These are phyloP conservation scores for Phytophthora constricta DNA, from an alignment of 352 stramenopile species.

Conservation along the genomic window DNA sequence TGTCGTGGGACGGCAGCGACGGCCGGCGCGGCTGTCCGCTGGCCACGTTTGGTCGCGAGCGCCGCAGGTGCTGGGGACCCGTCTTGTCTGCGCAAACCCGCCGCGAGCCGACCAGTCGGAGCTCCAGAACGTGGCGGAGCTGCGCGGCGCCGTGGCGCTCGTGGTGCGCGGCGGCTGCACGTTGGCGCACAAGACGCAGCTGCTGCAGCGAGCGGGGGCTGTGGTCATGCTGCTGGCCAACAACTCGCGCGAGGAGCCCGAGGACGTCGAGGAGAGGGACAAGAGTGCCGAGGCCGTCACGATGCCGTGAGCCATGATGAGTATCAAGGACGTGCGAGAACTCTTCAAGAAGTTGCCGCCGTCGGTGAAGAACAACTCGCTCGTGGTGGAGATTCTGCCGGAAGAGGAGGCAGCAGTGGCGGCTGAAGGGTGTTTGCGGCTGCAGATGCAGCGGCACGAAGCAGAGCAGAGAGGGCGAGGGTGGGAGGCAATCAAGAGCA, in stretches of 20 bases:
- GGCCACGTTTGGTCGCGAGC: slow-evolving; percentile 58
- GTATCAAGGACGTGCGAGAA: slow-evolving; percentile 59
- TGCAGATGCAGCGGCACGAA: slow-evolving; percentile 26
- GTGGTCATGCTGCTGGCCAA: slow-evolving; percentile 59
- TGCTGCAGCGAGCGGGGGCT: slow-evolving; percentile 61
- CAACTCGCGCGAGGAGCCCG: slow-evolving; percentile 59
- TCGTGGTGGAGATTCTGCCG: slow-evolving; percentile 54
- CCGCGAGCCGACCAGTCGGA: slow-evolving; percentile 59
- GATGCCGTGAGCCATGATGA: slow-evolving; percentile 78
- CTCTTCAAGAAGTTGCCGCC: slow-evolving; percentile 71
- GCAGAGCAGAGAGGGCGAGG: slow-evolving; percentile 20
- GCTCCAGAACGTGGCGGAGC: slow-evolving; percentile 52
- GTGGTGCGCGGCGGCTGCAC: slow-evolving; percentile 77
- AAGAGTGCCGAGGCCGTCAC: slow-evolving; percentile 26
- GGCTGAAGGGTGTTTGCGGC: slow-evolving; percentile 44
- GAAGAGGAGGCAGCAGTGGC: slow-evolving; percentile 28
- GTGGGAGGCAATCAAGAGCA: slow-evolving; percentile 50
- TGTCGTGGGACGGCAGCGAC: slow-evolving; percentile 57
- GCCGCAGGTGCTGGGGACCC: slow-evolving; percentile 28
- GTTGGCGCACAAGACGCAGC: slow-evolving; percentile 66
- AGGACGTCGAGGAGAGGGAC: slow-evolving; percentile 26
- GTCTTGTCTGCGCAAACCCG: slow-evolving; percentile 64
- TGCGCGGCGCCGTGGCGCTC: slow-evolving; percentile 60
- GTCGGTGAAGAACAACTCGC: slow-evolving; percentile 46
- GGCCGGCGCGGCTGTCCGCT: slow-evolving; percentile 59